A percentile compares a stretch with the other conserved stretches of the same genome.
Evolutionary conservation across 1,284 basidiomycete genomes (phyloP).

Genomic region (Volvariella volvacea): DNA sequence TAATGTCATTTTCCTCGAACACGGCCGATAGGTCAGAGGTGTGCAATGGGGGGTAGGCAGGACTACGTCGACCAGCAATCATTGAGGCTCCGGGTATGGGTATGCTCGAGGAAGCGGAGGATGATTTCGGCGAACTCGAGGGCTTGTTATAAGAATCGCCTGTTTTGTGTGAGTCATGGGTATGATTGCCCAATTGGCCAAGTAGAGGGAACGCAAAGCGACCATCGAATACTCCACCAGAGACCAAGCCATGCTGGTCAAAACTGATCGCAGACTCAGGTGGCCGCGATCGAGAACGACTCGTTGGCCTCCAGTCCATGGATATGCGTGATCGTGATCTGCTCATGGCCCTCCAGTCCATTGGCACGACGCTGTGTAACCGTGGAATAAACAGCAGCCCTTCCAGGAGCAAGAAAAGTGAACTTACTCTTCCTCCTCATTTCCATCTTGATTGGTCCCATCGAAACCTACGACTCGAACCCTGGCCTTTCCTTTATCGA

Average conservation of each 20-base stretch:
- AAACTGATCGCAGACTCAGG: slow-evolving; percentile 41
- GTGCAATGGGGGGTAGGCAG: slow-evolving; percentile 26
- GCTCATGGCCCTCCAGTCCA: slow-evolving; percentile 94
- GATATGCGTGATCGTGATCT: slow-evolving; percentile 89
- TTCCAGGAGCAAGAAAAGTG: slow-evolving; percentile 16
- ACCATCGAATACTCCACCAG: slow-evolving; percentile 26
- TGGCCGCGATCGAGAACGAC: slow-evolving; percentile 68
- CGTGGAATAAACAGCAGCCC: slow-evolving; percentile 14
- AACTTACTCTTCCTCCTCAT: slow-evolving; percentile 76
- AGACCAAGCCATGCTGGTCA: slow-evolving; percentile 33
- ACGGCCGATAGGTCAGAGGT: slow-evolving; percentile 44
- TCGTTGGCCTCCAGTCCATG: slow-evolving; percentile 76
- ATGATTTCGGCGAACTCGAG: slow-evolving; percentile 8
- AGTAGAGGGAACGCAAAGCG: slow-evolving; percentile 36
- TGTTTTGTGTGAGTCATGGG: slow-evolving; percentile 12
- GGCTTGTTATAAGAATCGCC: slow-evolving; percentile 13
- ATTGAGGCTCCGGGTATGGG: slow-evolving; percentile 45
- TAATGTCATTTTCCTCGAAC: slow-evolving; percentile 42
- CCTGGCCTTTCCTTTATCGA: slow-evolving; percentile 70
- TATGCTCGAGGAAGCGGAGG: slow-evolving; percentile 34
- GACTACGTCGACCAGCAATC: slow-evolving; percentile 45
- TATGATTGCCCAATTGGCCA: background rate
- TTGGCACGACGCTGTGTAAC: slow-evolving; percentile 44
- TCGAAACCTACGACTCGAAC: slow-evolving; percentile 77
- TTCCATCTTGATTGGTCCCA: slow-evolving; percentile 61